These are phyloP conservation scores for Aspergillus coremiiformis DNA, from an alignment of 495 filamentous ascomycete genomes.

Conservation along the genomic window DNA sequence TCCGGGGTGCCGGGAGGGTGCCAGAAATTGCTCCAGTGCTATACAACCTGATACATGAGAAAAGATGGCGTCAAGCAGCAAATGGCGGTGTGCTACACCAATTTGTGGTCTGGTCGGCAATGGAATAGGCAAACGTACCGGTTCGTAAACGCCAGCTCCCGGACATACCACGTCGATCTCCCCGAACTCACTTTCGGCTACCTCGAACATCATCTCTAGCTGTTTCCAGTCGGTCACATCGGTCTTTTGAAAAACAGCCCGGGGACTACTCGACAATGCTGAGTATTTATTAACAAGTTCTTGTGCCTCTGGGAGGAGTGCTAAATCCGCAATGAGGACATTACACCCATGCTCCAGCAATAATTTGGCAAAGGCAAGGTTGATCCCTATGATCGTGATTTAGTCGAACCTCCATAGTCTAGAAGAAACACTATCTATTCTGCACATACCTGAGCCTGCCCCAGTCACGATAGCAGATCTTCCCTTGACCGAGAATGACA, in stretches of 20 bases:
- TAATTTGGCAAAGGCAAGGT: conserved; percentile 52
- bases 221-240: conserved; percentile 56
- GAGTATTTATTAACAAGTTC: conserved; percentile 47
- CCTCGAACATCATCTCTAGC: conserved; percentile 50
- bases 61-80: not conserved
- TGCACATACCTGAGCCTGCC: conserved; percentile 55
- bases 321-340: conserved; percentile 60
- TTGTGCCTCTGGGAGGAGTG: conserved; percentile 56
- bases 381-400: conserved; percentile 29
- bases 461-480: conserved; percentile 65
- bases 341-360: conserved; percentile 55
- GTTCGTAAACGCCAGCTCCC: conserved; percentile 64
- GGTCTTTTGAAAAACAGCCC: conserved; percentile 54
- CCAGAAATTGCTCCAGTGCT: conserved; percentile 61
- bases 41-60: not conserved
- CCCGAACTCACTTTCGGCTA: conserved; percentile 47
- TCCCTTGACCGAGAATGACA: conserved; percentile 46
- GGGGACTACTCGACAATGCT: conserved; percentile 19
- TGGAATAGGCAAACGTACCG: conserved; percentile 24
- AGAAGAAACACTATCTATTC: not conserved
- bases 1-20: conserved; percentile 46
- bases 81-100: not conserved
- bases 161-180: conserved; percentile 59
- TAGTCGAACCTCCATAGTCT: not conserved
- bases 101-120: not conserved